Base-by-base conservation (phyloP, 352 stramenopile genomes). In the Pythium aristosporum region DNA sequence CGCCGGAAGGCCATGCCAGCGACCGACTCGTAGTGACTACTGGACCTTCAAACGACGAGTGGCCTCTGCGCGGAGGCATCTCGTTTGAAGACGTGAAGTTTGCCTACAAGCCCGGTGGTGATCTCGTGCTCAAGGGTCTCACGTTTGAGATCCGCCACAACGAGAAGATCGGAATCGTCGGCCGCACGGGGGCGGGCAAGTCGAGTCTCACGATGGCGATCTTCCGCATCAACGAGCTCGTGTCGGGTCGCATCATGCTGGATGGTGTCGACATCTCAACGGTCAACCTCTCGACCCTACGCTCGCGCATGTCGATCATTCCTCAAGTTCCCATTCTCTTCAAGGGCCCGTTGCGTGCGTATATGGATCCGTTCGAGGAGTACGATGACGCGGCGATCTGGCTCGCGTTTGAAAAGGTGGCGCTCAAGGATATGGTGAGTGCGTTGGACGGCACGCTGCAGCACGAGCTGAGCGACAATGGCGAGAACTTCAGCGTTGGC, bases 401-500 rank as follows among this genome's bases (percentile, higher is more conserved):
- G 65, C 59, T 78, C 11, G 91, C 88, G 11, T 74, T 98, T 4
- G 63, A 81, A 54, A 75, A 82, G 34, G 57, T 91, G 16, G 65
- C 90, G 48, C 58, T 98, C 39, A 78, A 65, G 34, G 74, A 85
- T 7, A 62, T 57, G 42, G 42, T 76, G 16, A 44, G 9, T 21
- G 48, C 36, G 16, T 28, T 69, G 4, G 54, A 69, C 23, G 55
- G 55, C n/a, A 57, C 63, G 48, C 49, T 74, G 12, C 32, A 60
- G 5, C 50, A 68, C 34, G 57, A 71, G 54, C 41, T 75, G 30
- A 65, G 49, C 32, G 92, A 98, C 59, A 89, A 88, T 21, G 96
- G 96, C 23, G 72, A 63, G 18, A 99, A 98, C 71, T 96, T 97
- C 32, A 89, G 67, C 59, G 86, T 97, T 34, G 96, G 96, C 5